These are phyloP conservation scores for Paxillus rubicundulus DNA, from an alignment of 768 basidiomycete species.

Conservation along the genomic window DNA sequence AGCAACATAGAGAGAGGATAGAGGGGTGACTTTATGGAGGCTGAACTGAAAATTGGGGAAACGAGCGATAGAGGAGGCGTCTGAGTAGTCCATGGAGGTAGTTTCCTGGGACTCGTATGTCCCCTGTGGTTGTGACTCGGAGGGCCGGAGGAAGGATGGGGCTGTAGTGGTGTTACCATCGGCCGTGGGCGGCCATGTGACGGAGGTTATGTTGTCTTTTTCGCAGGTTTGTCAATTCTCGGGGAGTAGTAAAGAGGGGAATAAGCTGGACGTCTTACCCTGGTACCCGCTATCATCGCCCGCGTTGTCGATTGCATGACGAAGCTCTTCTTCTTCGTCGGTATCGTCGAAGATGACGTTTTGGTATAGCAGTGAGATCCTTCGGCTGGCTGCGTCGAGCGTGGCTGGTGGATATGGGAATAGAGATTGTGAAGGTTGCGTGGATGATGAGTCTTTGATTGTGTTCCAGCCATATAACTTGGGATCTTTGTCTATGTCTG, in stretches of 20 bases:
- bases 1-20: conserved; percentile 38
- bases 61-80: conserved; percentile 66
- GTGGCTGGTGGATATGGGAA: conserved; percentile 50
- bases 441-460: conserved; percentile 24
- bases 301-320: conserved; percentile 17
- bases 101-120: conserved; percentile 45
- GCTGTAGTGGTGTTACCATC: conserved; percentile 19
- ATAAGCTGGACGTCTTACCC: conserved; percentile 7
- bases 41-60: conserved; percentile 78
- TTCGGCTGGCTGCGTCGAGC: conserved; percentile 62
- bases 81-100: conserved; percentile 55
- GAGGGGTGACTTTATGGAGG: conserved; percentile 53
- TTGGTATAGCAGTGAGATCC: conserved; percentile 68
- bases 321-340: conserved; percentile 34
- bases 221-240: conserved; percentile 5
- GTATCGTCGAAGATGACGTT: conserved; percentile 65
- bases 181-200: conserved; percentile 59
- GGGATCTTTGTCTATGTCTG: conserved; percentile 37
- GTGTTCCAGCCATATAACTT: conserved; percentile 47
- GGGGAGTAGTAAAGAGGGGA: conserved; percentile 2
- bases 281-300: conserved; percentile 12
- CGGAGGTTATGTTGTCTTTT: conserved; percentile 47
- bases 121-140: conserved; percentile 24
- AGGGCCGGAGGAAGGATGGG: conserved; percentile 26
- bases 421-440: conserved; percentile 19